Base-by-base conservation (phyloP, 371 early-diverging fungal species). In the Batkoa obscura region DNA sequence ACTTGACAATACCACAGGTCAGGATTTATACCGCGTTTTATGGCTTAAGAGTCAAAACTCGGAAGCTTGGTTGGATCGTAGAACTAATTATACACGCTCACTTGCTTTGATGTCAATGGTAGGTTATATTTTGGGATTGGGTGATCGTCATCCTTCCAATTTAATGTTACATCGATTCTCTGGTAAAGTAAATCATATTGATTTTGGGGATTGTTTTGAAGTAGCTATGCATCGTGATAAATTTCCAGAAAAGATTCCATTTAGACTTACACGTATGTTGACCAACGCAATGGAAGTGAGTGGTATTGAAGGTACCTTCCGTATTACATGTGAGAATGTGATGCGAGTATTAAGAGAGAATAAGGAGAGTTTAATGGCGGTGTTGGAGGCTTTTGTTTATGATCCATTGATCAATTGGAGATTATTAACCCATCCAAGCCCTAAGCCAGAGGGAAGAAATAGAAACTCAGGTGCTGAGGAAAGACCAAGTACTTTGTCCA, bases 131-230 rank as follows among this genome's bases (percentile, higher is more conserved):
- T 76, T 98, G 10, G 99, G 99, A 15, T 68, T 98, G 17, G 99
- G 99, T 5, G 99, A 98, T 67, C 75, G 99, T 10, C 99, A 98
- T 68, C 96, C 98, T 3, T 92, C 96, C 10, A 98, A 98, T 63
- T 72, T 98, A 49, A 93, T 98, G 90, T 65, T 98, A 56, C 91
- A 98, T 60, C 73, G 86, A 30, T 78, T 74, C 38, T 85, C 90
- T 2, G 96, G 96, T 62, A 94, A 94, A 64, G 84, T 96, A 6
- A 84, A 95, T n/a, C 98, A 98, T 59, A 95, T 98, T 62, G 99
- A 98, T 68, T 93, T 98, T 68, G 98, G 98, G 38, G 97, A 96
- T 62, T 95, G 98, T 68, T 98, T 98, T 60, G 99, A 98, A 75
- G 87, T 94, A 17, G 93, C 96, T 5, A 89, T 89, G 81, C 88